Base-by-base conservation (phyloP, 768 basidiomycete genomes). In the Cyathus striatus region DNA sequence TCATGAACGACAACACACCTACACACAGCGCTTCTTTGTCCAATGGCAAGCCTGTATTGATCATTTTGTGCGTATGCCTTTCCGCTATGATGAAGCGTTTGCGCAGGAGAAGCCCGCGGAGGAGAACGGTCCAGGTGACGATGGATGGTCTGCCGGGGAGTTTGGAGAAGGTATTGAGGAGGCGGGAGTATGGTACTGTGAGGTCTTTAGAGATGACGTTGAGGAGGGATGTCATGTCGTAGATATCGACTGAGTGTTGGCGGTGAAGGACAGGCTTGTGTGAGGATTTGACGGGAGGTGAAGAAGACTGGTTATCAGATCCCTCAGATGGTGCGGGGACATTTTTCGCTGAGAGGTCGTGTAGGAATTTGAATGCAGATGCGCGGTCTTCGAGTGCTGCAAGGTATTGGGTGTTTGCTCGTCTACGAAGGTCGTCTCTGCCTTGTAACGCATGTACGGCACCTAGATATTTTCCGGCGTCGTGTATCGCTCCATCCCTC, bases 91-190 rank as follows among this genome's bases (percentile, higher is more conserved):
- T 38, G 42, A 57, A 60, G 12, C 69, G 66, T 21, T 61, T 49
- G 37, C 75, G 73, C 9, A 61, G 58, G 10, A 81, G 49, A 6
- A 85, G 60, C 1, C 75, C 81, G 23, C 70, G 70, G 30, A 86
- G 66, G 44, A 80, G 58, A 22, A 78, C 59, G 16, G 78, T 80
- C 50, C 80, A 74, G 0, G 79, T 70, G 0, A 63, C 71, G 10
- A 69, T 59, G 2, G 67, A 75, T 0, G 74, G 70, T 21, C 58
- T 61, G 18, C 73, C 59, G 16, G 54, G 42, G 17, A 55, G 38
- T 5, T 41, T 57, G 16, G 62, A 46, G 49, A 74, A 75, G 21
- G 72, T 53, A 0, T 52, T 44, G 21, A 76, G 49, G 14, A 80
- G 62, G 7, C 46, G 51, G 24, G 52, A 35, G 2, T 65, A 49